Base-by-base conservation (phyloP, 352 stramenopile species). In the Hyaloperonospora brassicae region DNA sequence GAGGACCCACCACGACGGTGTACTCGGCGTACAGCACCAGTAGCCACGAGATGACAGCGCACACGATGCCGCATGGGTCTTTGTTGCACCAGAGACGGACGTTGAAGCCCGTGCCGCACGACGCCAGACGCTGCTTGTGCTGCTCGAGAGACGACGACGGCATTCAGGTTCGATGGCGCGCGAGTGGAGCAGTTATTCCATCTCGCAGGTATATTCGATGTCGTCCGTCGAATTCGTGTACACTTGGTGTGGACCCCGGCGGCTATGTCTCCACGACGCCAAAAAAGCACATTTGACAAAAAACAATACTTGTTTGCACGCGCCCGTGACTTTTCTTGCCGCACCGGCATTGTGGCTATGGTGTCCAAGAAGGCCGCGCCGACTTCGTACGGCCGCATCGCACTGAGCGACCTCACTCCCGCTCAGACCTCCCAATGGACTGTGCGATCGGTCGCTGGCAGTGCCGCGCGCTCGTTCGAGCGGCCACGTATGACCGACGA, bases 1-100 rank as follows among this genome's bases (percentile, higher is more conserved):
- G 17, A 13, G 23, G 14, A 75, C 72, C 21, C 67, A 94, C 85
- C 57, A 93, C 79, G 64, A 96, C 80, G 43, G 87, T 84, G 62
- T 86, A 95, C 70, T 97, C 87, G 38, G 84, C 86, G 64, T 95
- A 97, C 14, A 89, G 70, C 49, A 97, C 70, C 47, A 97, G 79
- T 27, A 88, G 79, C 84, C 87, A 96, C 2, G 91, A 97, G 44
- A 97, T 71, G 40, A 71, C 64, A 30, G 87, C 89, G 61, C 89
- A 97, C 43, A 97, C 84, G 34, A 97, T 53, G 0, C 91, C 91
- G 62, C 91, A 97, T 11, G 81, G 79, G 55, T 97, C 91, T 25
- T 61, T 79, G 63, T 97, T 97, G 58, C 84, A 92, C 90, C 90
- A 97, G 13, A 90, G 62, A 31, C 76, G 79, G 51, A 86, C 74